Conservation (phyloP, 1,284 basidiomycete species). For the Moesziomyces antarcticus region DNA sequence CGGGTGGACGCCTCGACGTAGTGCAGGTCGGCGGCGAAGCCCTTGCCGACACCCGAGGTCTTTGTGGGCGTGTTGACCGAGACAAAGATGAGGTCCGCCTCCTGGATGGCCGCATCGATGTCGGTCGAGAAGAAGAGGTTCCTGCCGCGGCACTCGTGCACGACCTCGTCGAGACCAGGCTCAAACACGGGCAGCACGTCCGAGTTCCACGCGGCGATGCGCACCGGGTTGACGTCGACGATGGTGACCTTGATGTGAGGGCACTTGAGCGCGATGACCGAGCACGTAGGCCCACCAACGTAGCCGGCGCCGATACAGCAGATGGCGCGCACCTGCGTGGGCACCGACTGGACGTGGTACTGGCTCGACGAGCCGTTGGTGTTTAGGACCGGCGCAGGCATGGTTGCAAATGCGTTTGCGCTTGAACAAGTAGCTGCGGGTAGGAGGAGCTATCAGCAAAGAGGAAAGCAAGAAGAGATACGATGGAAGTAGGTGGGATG, state of each 20-base stretch:
- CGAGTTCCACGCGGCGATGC: slow-evolving; percentile 95
- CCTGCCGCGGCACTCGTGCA: slow-evolving; percentile 85
- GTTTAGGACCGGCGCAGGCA: background rate
- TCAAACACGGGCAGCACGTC: slow-evolving; percentile 88
- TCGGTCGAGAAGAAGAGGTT: slow-evolving; percentile 98
- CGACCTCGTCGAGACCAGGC: slow-evolving; percentile 93
- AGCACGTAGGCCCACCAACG: slow-evolving; percentile 83
- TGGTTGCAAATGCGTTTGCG: background rate
- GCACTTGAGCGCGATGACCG: slow-evolving; percentile 93
- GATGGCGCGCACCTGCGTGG: slow-evolving; percentile 57
- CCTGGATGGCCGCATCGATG: slow-evolving; percentile 89
- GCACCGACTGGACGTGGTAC: slow-evolving; percentile 29
- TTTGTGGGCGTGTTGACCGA: slow-evolving; percentile 98
- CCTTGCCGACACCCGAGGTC: slow-evolving; percentile 95
- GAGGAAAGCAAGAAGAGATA: background rate
- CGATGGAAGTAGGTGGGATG: background rate
- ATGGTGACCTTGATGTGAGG: slow-evolving; percentile 95
- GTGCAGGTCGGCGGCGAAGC: slow-evolving; percentile 90
- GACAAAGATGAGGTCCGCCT: slow-evolving; percentile 82
- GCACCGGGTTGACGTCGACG: slow-evolving; percentile 93
- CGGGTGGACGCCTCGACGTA: slow-evolving; percentile 86
- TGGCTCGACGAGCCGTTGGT: slow-evolving; percentile 33
- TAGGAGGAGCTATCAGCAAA: background rate
- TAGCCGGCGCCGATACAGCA: slow-evolving; percentile 88
- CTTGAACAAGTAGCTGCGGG: background rate